Evolutionary conservation across 257 asterid genomes (phyloP), one percentile per base, ranked within the genome.

Genomic region (Ligustrum vulgare): DNA sequence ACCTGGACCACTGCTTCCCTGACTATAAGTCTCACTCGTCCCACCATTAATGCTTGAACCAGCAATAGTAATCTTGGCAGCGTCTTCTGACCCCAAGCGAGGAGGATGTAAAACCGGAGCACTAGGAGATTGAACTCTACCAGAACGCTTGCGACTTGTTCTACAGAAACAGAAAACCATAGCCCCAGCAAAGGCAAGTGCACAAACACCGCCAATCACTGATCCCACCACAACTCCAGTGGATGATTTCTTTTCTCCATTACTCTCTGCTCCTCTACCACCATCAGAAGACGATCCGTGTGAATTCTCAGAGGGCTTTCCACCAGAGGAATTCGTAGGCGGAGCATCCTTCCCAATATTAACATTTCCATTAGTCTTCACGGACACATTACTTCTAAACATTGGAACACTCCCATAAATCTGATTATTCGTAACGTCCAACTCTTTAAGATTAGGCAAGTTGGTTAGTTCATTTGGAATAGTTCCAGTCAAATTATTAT

Each of bases 51-150:
- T 80, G 76, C 86, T 83, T 25, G 90, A 73, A 49, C 91, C 90
- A 43, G 90, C 84, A 72, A 91, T 73, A 6, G 95, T 88, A 75
- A 93, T 87, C 85, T 89, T 93, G 36, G 87, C 91, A 15, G 89
- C 83, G 66, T 93, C 98, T 33, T 88, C 93, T 0, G 93, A 91
- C 32, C 88, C 94, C 4, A 95, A 90, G 72, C 78, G 85, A 20
- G 88, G 91, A 71, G 97, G 97, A 84, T 93, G 98, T n/a, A 89
- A 79, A 43, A 90, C 87, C 75, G 83, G 75, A 0, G 87, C 37
- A 75, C 82, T 82, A 34, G 91, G 92, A 67, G 85, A 77, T 66
- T 79, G 91, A 8, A 84, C 86, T 62, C 78, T 64, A 28, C 88
- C 82, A 41, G 82, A 78, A 5, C 77, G 80, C 85, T 86, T 90